Conservation (phyloP, 805 yeast genomes). For the Cyberlindnera euphorbiiphila region DNA sequence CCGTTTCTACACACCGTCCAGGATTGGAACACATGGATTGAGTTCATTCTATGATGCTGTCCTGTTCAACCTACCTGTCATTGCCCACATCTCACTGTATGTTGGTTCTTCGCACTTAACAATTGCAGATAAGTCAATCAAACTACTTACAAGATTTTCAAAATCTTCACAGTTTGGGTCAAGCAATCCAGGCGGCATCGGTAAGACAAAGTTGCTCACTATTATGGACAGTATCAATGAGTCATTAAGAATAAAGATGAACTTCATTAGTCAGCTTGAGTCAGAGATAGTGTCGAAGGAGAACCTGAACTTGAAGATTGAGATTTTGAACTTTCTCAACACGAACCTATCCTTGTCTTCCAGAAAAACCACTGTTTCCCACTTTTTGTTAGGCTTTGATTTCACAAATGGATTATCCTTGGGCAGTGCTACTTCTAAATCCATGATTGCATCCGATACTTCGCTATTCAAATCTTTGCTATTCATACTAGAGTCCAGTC, state of each 20-base stretch:
- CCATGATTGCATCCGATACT: slow-evolving; percentile 49
- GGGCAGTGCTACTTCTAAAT: slow-evolving; percentile 39
- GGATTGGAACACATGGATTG: slow-evolving; percentile 54
- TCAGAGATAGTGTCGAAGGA: slow-evolving; percentile 38
- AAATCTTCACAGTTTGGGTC: slow-evolving; percentile 43
- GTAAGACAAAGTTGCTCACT: slow-evolving; percentile 61
- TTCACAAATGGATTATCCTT: slow-evolving; percentile 45
- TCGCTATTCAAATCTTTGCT: slow-evolving; percentile 58
- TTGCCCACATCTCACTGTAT: slow-evolving; percentile 73
- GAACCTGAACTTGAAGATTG: slow-evolving; percentile 47
- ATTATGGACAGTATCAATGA: slow-evolving; percentile 76
- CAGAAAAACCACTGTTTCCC: slow-evolving; percentile 54
- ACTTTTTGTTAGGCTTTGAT: slow-evolving; percentile 75
- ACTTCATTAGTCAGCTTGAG: slow-evolving; percentile 67
- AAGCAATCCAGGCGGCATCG: slow-evolving; percentile 27
- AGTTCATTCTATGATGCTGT: slow-evolving; percentile 69
- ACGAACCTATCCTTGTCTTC: slow-evolving; percentile 42
- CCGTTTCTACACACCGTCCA: slow-evolving; percentile 30
- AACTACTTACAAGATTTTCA: slow-evolving; percentile 49
- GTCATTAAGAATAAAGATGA: slow-evolving; percentile 64
- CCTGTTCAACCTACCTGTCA: slow-evolving; percentile 61
- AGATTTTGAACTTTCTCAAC: slow-evolving; percentile 55
- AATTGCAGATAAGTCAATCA: slow-evolving; percentile 52
- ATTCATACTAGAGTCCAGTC: slow-evolving; percentile 43
- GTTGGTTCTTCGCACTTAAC: slow-evolving; percentile 52